These are phyloP conservation scores for Tetrahymena malaccensis DNA, from an alignment of 73 alveolate genomes.

Conservation along the genomic window DNA sequence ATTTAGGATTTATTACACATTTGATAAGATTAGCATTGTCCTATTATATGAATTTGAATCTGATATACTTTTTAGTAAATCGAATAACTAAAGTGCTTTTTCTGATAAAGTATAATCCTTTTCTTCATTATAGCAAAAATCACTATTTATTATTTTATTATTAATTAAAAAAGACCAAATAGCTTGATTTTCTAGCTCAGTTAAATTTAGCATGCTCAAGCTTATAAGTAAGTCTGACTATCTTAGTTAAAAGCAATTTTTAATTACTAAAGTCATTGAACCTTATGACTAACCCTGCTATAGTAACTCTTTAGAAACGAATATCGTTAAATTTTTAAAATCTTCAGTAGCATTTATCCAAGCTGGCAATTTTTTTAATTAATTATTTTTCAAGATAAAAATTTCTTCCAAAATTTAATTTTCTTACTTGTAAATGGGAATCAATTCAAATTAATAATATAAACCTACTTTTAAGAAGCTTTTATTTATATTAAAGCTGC, in stretches of 20 bases:
- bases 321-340: neutral
- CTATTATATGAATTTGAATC: neutral
- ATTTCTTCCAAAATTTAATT: neutral
- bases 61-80: neutral
- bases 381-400: too few species aligned
- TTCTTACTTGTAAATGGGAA: neutral
- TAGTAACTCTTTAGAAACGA: neutral
- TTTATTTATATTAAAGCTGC: neutral
- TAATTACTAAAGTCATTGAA: neutral
- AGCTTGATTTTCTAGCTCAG: neutral
- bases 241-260: neutral
- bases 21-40: neutral
- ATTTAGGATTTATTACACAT: too few species aligned
- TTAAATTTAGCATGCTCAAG: neutral
- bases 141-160: too few species aligned
- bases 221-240: neutral
- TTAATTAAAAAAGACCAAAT: neutral
- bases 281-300: neutral
- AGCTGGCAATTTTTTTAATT: neutral
- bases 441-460: neutral
- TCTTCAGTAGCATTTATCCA: neutral
- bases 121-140: neutral
- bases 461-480: neutral
- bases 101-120: neutral
- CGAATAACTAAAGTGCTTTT: too few species aligned